Percentiles rank a stretch among this genome's conserved stretches.
Evolutionary conservation across 2,329 filamentous ascomycete genomes (phyloP).

Genomic region (Colletotrichum tanaceti): DNA sequence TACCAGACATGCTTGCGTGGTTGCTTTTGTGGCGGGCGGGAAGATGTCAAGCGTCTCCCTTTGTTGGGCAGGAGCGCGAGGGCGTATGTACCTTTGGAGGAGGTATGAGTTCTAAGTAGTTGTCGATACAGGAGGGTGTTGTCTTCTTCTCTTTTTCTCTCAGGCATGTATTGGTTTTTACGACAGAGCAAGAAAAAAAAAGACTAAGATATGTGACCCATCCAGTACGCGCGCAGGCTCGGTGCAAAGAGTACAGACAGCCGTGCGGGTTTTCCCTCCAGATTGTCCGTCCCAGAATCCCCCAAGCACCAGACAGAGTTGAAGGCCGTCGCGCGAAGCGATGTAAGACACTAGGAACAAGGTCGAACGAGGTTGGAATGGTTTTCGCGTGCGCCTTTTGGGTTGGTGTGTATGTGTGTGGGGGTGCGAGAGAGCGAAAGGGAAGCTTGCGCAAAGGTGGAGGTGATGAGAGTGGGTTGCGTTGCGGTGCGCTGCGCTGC

Average conservation of each 20-base stretch:
- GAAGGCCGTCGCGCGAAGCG: slow-evolving; percentile 8
- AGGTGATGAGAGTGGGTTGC: slow-evolving; percentile 37
- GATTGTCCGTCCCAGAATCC: slow-evolving; percentile 25
- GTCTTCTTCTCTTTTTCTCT: slow-evolving; percentile 28
- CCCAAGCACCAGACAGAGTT: slow-evolving; percentile 2
- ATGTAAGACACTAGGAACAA: slow-evolving; percentile 26
- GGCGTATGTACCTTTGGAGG: slow-evolving; percentile 1
- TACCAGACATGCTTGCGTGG: slow-evolving; percentile 38
- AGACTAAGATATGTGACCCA: slow-evolving; percentile 40
- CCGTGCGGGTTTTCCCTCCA: slow-evolving; percentile 18
- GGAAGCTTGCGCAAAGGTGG: slow-evolving; percentile 40
- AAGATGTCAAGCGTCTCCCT: slow-evolving; percentile 27
- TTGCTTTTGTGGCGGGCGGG: slow-evolving; percentile 6
- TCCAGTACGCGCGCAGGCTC: slow-evolving; percentile 35
- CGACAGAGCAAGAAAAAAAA: slow-evolving; percentile 31
- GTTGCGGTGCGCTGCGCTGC: slow-evolving; percentile 32
- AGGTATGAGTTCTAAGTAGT: slow-evolving; percentile 15
- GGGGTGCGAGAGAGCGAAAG: slow-evolving; percentile 28
- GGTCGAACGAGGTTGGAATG: slow-evolving; percentile 1
- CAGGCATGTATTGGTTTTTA: slow-evolving; percentile 40
- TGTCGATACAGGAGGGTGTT: slow-evolving; percentile 24
- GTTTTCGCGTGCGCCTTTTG: slow-evolving; percentile 37
- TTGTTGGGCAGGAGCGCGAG: slow-evolving; percentile 27
- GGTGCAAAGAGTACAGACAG: slow-evolving; percentile 23
- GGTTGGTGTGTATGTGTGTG: slow-evolving; percentile 29